Percentiles rank a stretch among this genome's conserved stretches.
phyloP scores from a whole-genome alignment of 352 stramenopile species.

The Phytopythium aichiense region DNA sequence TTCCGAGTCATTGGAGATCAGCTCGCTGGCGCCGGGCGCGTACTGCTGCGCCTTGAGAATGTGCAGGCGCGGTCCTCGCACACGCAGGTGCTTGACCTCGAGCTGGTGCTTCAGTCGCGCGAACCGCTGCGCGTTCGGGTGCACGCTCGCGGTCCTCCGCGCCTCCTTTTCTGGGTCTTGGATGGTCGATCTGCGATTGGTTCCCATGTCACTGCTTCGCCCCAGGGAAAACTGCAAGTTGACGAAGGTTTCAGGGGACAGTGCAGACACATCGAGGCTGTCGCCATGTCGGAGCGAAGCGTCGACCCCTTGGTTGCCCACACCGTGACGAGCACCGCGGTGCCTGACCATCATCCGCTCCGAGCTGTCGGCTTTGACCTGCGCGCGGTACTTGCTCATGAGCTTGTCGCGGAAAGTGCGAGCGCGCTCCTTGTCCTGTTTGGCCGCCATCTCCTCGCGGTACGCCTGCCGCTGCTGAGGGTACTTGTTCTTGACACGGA shows the following conservation, averaged over 20 bases:
- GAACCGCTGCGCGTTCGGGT: constrained; percentile 39
- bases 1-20: not conserved
- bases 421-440: constrained; percentile 19
- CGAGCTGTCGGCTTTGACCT: constrained; percentile 47
- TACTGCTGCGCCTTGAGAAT: constrained; percentile 49
- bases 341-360: constrained; percentile 43
- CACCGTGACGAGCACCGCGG: not conserved
- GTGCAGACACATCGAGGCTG: not conserved
- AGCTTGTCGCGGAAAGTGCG: constrained; percentile 40
- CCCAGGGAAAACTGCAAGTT: constrained; percentile 24
- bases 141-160: not conserved
- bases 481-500: constrained; percentile 42
- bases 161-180: not conserved
- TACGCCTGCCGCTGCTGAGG: constrained; percentile 38
- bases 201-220: not conserved
- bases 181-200: not conserved
- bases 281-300: constrained; percentile 5
- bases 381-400: constrained; percentile 50
- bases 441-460: constrained; percentile 19
- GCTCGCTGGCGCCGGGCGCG: not conserved
- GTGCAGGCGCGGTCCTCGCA: constrained; percentile 37
- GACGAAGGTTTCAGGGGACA: constrained; percentile 11
- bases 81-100: constrained; percentile 20
- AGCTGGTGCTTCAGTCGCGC: constrained; percentile 35
- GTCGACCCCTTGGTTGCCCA: constrained; percentile 15